Base-by-base conservation (phyloP, 2,329 filamentous ascomycete species). In the Hortaea sp. region DNA sequence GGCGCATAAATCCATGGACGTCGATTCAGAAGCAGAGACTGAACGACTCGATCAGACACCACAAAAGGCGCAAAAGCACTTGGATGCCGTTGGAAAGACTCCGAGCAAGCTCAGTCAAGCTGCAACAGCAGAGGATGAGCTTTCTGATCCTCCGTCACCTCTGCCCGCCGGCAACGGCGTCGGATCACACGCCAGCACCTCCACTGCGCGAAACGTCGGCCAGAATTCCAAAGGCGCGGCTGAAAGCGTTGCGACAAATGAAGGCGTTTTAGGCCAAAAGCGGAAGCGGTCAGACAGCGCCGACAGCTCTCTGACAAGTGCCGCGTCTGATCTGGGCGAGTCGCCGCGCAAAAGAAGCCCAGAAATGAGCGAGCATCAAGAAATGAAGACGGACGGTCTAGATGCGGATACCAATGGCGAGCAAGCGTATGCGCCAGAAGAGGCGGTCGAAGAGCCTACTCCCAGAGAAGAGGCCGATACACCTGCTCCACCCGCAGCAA, bases 21-120 rank as follows among this genome's bases (percentile, higher is more conserved):
- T 76, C 46, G 81, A 85, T 57, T 84, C 89, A 3, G 90, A 97
- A 67, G 90, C 90, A 31, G 90, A 95, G 68, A 97, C 90, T 1
- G 89, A 95, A 68, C 82, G 92, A 49, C 76, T 98, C 49, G 92
- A 92, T 61, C 82, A 85, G 60, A 94, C 63, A 42, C 63, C 62
- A 20, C 53, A 57, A 43, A 63, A 60, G 50, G 35, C 46, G 38
- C 59, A 54, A 42, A 54, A 56, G 47, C 51, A 54, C 28, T 46
- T 50, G 40, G 58, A 72, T 39, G 63, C 68, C 46, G 78, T 79
- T 53, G 80, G 84, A 57, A 78, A 77, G 54, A 88, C 82, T 45
- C 85, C 85, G 3, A 89, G 83, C 72, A 90, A 88, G 69, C 75
- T 88, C 49, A 79, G 80, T 54, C 78, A 82, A 51, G 72, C 75